These are phyloP conservation scores for Epichloe sibirici DNA, from an alignment of 2,329 filamentous ascomycete species.

Conservation along the genomic window DNA sequence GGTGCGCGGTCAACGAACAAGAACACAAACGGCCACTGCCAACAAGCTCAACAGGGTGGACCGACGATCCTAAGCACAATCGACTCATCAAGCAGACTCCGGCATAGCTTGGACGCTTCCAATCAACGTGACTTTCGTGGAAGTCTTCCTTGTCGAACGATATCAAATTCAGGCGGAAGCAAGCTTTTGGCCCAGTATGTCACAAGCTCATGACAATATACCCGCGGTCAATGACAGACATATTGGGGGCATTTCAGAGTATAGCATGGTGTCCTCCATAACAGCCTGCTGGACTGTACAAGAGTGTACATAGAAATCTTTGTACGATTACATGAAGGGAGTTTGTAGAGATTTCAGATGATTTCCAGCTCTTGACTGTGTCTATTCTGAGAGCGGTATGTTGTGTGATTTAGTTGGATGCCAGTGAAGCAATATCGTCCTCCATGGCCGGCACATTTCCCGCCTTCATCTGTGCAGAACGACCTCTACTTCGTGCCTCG, in stretches of 20 bases:
- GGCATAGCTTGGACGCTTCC: background rate
- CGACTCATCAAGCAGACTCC: background rate
- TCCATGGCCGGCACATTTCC: slow-evolving; percentile 40
- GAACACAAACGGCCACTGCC: slow-evolving; percentile 54
- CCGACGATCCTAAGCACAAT: slow-evolving; percentile 14
- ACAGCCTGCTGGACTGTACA: slow-evolving; percentile 12
- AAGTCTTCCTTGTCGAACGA: too few species aligned
- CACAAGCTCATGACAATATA: too few species aligned
- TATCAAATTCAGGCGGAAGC: background rate
- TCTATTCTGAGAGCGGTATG: background rate
- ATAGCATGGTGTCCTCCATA: background rate
- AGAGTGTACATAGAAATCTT: slow-evolving; percentile 18
- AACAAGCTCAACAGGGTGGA: slow-evolving; percentile 50
- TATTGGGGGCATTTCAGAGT: background rate
- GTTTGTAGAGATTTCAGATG: background rate
- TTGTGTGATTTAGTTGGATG: background rate
- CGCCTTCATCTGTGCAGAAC: slow-evolving; percentile 56
- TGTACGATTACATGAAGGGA: slow-evolving; percentile 15
- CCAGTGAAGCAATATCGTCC: slow-evolving; percentile 21
- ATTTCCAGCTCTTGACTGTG: background rate
- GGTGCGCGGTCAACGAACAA: slow-evolving; percentile 80
- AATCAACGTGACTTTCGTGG: background rate
- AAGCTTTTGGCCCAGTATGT: background rate
- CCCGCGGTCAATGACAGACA: too few species aligned
- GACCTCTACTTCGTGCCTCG: slow-evolving; percentile 67